These are phyloP conservation scores for Entomortierella parvispora DNA, from an alignment of 192 early-diverging fungal species.

Conservation along the genomic window DNA sequence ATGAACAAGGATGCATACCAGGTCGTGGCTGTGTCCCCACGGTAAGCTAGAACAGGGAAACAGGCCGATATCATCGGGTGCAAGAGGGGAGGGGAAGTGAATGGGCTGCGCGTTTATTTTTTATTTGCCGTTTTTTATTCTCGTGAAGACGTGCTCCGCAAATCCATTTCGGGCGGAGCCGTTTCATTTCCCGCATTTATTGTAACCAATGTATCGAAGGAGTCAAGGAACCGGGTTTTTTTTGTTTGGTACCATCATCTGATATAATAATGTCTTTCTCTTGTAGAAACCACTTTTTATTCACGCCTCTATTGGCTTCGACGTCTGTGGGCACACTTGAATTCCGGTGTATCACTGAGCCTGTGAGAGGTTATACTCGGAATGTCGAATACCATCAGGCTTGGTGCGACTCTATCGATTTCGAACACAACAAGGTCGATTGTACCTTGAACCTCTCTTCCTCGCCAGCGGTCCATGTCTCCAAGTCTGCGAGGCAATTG, in stretches of 20 bases:
- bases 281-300: slow-evolving; percentile 82
- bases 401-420: slow-evolving; percentile 58
- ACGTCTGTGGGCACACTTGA: slow-evolving; percentile 88
- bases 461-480: slow-evolving; percentile 12
- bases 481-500: neutral
- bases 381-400: slow-evolving; percentile 77
- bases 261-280: neutral
- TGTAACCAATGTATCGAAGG: too few relatives aligned
- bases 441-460: slow-evolving; percentile 32
- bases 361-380: slow-evolving; percentile 68
- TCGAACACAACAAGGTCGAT: slow-evolving; percentile 27
- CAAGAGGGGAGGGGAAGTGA: too few relatives aligned
- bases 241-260: neutral
- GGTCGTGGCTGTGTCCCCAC: slow-evolving; percentile 81
- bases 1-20: slow-evolving; percentile 75
- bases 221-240: too few relatives aligned
- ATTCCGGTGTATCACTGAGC: slow-evolving; percentile 88
- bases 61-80: too few relatives aligned
- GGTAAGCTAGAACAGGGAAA: slow-evolving; percentile 48
- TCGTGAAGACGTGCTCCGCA: neutral
- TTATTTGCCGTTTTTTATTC: slow-evolving; percentile 12
- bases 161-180: too few relatives aligned
- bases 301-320: slow-evolving; percentile 90
- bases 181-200: too few relatives aligned
- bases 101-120: neutral